These are phyloP conservation scores for Prunus dulcis DNA, from an alignment of 306 rosid genomes.

Conservation along the genomic window DNA sequence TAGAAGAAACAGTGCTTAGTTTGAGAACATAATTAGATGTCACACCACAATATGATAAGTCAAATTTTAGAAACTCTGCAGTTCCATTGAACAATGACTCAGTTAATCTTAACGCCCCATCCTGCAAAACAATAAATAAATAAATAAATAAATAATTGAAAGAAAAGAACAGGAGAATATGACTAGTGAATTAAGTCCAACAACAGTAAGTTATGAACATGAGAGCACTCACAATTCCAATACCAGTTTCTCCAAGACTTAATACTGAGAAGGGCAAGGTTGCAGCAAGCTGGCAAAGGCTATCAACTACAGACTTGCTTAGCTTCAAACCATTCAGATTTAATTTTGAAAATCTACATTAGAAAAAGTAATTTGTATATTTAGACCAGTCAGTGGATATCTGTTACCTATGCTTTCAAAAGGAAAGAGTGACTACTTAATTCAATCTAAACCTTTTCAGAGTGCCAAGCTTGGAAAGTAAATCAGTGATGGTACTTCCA, in stretches of 20 bases:
- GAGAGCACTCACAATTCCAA: slow-evolving; percentile 75
- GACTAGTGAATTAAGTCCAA: slow-evolving; percentile 15
- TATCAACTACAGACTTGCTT: slow-evolving; percentile 67
- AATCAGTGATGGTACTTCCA: slow-evolving; percentile 57
- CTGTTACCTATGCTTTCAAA: slow-evolving; percentile 5
- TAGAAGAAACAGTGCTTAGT: slow-evolving; percentile 33
- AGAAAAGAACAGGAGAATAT: slow-evolving; percentile 14
- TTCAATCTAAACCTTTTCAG: slow-evolving; percentile 58
- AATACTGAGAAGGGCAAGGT: slow-evolving; percentile 55
- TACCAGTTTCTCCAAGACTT: slow-evolving; percentile 68
- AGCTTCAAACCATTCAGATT: slow-evolving; percentile 77
- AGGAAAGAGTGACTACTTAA: background rate
- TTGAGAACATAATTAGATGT: slow-evolving; percentile 41
- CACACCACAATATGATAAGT: slow-evolving; percentile 71
- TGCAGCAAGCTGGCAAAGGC: slow-evolving; percentile 66
- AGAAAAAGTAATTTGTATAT: slow-evolving; percentile 3
- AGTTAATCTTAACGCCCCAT: slow-evolving; percentile 52
- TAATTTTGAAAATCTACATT: slow-evolving; percentile 69
- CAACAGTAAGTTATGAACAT: slow-evolving; percentile 11
- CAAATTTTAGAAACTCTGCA: slow-evolving; percentile 69
- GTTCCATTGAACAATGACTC: slow-evolving; percentile 53
- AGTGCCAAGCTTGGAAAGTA: slow-evolving; percentile 67
- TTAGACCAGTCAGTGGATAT: slow-evolving; percentile 14
- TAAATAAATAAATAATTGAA: slow-evolving; percentile 25
- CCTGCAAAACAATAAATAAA: slow-evolving; percentile 49